Conservation (phyloP, 257 asterid species). For the Nicotiana paniculata region DNA sequence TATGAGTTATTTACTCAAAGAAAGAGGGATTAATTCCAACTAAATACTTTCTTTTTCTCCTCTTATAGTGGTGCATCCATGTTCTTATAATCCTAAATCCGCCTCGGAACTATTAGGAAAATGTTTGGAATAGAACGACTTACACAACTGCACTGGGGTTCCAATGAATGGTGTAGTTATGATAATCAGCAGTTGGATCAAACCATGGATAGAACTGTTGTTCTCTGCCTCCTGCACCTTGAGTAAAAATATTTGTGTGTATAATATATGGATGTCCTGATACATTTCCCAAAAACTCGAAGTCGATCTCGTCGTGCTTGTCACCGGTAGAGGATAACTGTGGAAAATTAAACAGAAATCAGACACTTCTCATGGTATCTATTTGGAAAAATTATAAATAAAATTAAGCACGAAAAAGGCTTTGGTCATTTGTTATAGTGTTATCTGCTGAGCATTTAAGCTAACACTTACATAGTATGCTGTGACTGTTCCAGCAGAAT, state of each 20-base stretch:
- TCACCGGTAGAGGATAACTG: slow-evolving; percentile 60
- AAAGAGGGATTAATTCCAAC: no score
- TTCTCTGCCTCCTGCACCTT: slow-evolving; percentile 62
- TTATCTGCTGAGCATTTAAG: not conserved
- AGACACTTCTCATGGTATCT: not conserved
- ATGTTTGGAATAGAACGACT: slow-evolving; percentile 9
- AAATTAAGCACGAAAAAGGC: no score
- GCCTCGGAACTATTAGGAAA: not conserved
- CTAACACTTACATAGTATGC: slow-evolving; percentile 49
- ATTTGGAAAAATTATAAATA: no score
- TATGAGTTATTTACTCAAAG: no score
- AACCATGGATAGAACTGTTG: slow-evolving; percentile 75
- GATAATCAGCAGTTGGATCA: slow-evolving; percentile 62
- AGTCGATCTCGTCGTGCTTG: slow-evolving; percentile 76
- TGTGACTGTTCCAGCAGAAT: slow-evolving; percentile 80
- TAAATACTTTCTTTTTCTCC: no score
- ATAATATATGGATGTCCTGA: slow-evolving; percentile 60
- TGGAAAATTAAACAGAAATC: not conserved
- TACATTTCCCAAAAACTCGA: slow-evolving; percentile 72
- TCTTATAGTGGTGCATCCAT: no score
- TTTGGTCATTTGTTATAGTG: not conserved
- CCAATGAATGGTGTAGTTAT: slow-evolving; percentile 82
- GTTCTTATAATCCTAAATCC: no score
- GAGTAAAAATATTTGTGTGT: slow-evolving; percentile 62
- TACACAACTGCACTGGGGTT: slow-evolving; percentile 49